A percentile compares a stretch with the other conserved stretches of the same genome.
Evolutionary conservation across 768 basidiomycete species (phyloP).

Genomic region (Hemileccinum impolitum): DNA sequence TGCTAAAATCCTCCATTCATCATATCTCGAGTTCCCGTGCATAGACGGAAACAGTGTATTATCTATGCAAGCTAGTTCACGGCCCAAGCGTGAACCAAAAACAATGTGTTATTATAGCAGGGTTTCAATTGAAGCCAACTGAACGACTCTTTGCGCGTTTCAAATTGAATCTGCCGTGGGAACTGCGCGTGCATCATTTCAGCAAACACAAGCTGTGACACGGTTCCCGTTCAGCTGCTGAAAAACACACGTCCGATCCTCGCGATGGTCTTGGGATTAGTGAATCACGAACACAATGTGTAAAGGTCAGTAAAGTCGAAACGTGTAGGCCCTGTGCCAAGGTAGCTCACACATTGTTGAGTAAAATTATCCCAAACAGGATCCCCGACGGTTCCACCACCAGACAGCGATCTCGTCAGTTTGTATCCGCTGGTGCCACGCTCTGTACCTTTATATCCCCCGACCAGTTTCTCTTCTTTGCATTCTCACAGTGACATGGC

Average conservation of each 20-base stretch:
- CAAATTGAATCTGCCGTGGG: not conserved
- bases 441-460: not conserved
- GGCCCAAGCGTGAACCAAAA: not conserved
- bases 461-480: too few species aligned
- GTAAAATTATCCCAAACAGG: not conserved
- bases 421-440: not conserved
- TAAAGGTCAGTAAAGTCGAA: not conserved
- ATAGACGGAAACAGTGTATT: not conserved
- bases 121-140: not conserved
- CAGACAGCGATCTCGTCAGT: not conserved
- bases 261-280: not conserved
- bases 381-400: not conserved
- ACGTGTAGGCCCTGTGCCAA: not conserved
- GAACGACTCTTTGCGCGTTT: not conserved
- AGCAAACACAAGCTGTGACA: not conserved
- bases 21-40: not conserved
- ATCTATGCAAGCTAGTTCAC: not conserved
- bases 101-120: not conserved
- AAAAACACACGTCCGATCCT: too few species aligned
- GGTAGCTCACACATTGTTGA: not conserved
- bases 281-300: not conserved
- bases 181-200: not conserved
- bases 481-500: not conserved
- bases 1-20: not conserved
- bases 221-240: not conserved